phyloP scores from a whole-genome alignment of 371 early-diverging fungal species.

The Saksenaea oblongispora region DNA sequence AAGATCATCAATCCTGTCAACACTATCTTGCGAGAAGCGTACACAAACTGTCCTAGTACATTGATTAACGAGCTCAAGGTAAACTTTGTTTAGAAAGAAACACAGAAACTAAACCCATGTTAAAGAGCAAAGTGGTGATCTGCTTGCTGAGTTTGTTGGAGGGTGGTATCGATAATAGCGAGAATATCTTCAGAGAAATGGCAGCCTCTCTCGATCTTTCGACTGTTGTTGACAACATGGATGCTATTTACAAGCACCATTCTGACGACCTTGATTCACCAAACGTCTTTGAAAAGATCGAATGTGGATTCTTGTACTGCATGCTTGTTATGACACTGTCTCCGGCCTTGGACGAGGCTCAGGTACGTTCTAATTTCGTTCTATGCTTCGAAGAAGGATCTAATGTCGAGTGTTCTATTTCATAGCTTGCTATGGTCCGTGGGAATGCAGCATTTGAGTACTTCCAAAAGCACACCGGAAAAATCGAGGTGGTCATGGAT shows the following conservation, averaged over 20 bases:
- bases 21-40: conserved; percentile 42
- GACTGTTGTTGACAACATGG: conserved; percentile 38
- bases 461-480: conserved; percentile 53
- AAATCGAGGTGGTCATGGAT: conserved; percentile 59
- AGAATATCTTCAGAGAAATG: conserved; percentile 53
- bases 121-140: conserved; percentile 45
- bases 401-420: not conserved
- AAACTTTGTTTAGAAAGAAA: not conserved
- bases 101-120: not conserved
- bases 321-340: conserved; percentile 44
- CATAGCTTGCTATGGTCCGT: conserved; percentile 21
- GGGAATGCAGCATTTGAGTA: conserved; percentile 39
- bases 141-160: conserved; percentile 56
- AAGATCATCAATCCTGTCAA: conserved; percentile 59
- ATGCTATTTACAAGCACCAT: conserved; percentile 26
- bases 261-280: conserved; percentile 17
- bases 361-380: conserved; percentile 14
- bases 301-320: conserved; percentile 44
- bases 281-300: conserved; percentile 29
- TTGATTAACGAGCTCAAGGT: conserved; percentile 47
- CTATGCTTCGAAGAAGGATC: not conserved
- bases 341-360: conserved; percentile 32
- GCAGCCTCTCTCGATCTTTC: conserved; percentile 39
- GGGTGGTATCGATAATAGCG: conserved; percentile 54
- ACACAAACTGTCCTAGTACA: conserved; percentile 25